A percentile compares a stretch with the other conserved stretches of the same genome.
Evolutionary conservation across 345 rosid species (phyloP).

Genomic region (Arabis hirsuta): DNA sequence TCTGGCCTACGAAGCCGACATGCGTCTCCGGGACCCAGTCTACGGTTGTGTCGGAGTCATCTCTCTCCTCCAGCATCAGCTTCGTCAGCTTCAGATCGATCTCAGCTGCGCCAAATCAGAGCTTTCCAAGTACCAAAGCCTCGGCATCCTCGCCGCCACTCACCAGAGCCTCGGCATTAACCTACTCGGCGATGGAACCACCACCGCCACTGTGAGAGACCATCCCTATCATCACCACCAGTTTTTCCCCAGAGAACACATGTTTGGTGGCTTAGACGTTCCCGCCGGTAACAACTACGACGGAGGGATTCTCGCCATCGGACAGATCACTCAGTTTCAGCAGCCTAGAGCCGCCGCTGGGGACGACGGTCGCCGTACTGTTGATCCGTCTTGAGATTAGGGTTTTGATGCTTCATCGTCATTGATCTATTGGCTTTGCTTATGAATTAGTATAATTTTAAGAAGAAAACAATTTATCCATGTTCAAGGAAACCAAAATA

Average conservation of each 20-base stretch:
- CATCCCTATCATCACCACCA: conserved; percentile 69
- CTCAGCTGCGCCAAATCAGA: conserved; percentile 67
- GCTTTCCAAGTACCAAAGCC: conserved; percentile 64
- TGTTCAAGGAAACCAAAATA: conserved; percentile 24
- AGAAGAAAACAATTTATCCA: conserved; percentile 1
- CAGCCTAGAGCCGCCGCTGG: conserved; percentile 75
- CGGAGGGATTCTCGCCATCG: conserved; percentile 69
- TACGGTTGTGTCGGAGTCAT: conserved; percentile 89
- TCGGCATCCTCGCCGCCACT: conserved; percentile 61
- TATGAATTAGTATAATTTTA: conserved; percentile 6
- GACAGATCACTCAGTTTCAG: conserved; percentile 85
- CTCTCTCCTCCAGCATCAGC: conserved; percentile 71
- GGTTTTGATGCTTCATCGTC: conserved; percentile 37
- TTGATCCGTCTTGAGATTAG: conserved; percentile 74
- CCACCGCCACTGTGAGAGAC: conserved; percentile 46
- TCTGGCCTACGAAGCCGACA: conserved; percentile 70
- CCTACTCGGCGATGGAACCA: conserved; percentile 51
- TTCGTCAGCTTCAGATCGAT: conserved; percentile 60
- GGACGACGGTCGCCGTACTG: conserved; percentile 80
- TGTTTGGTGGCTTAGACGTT: conserved; percentile 63
- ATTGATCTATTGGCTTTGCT: conserved; percentile 28
- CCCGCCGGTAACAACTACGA: conserved; percentile 56
- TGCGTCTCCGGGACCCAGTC: conserved; percentile 86
- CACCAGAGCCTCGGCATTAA: conserved; percentile 71
- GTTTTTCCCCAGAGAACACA: conserved; percentile 75